These are phyloP conservation scores for Cucurbita moschata DNA, from an alignment of 306 rosid species.

Conservation along the genomic window DNA sequence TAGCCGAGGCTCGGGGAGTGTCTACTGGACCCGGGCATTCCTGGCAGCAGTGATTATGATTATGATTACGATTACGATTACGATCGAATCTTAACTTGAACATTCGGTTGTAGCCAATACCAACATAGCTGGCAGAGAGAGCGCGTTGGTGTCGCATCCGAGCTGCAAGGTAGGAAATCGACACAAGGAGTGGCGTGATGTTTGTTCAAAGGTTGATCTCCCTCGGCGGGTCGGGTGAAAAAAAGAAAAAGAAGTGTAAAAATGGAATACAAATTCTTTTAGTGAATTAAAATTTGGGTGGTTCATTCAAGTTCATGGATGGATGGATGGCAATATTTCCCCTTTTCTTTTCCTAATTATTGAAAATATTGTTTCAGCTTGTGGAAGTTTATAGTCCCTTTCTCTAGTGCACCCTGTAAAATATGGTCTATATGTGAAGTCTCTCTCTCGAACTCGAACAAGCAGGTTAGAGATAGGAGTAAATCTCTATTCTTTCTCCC, in stretches of 20 bases:
- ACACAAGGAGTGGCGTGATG: conserved; percentile 16
- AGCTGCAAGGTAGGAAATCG: conserved; percentile 20
- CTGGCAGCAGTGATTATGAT: conserved; percentile 42
- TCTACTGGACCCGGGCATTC: conserved; percentile 48
- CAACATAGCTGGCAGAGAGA: conserved; percentile 15
- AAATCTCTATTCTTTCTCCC: too few species aligned
- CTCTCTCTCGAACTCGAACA: too few species aligned
- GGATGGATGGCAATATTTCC: neutral
- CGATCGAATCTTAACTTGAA: neutral
- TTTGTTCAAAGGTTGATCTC: conserved; percentile 20
- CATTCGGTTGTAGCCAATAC: conserved; percentile 4
- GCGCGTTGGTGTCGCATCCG: neutral
- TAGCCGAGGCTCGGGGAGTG: conserved; percentile 70
- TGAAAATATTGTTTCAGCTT: neutral
- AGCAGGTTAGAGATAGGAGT: too few species aligned
- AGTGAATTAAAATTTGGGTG: conserved; percentile 29
- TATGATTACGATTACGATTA: neutral
- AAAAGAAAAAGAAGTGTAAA: conserved; percentile 7
- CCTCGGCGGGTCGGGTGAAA: conserved; percentile 18
- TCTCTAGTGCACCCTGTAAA: neutral
- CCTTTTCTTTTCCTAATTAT: neutral
- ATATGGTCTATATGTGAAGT: neutral
- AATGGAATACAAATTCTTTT: conserved; percentile 22
- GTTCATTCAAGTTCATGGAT: neutral
- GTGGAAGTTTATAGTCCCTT: neutral